These are phyloP conservation scores for Candida pini DNA, from an alignment of 805 yeast genomes.

Conservation along the genomic window DNA sequence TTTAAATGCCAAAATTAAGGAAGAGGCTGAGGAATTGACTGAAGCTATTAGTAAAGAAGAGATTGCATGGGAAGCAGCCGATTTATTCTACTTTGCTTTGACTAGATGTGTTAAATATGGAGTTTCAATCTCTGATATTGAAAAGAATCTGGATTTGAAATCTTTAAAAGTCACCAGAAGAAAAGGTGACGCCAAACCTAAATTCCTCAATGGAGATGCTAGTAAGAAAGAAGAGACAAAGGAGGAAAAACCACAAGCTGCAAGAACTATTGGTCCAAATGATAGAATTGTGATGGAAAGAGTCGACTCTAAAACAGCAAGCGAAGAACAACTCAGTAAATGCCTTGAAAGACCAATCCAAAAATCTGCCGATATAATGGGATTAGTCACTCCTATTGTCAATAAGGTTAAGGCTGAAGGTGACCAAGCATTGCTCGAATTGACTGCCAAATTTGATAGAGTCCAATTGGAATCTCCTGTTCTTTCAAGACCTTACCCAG, in stretches of 20 bases:
- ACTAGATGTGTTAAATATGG: slow-evolving; percentile 60
- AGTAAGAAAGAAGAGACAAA: slow-evolving; percentile 6
- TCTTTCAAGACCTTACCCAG: slow-evolving; percentile 81
- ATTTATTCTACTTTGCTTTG: slow-evolving; percentile 57
- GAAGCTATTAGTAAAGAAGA: slow-evolving; percentile 68
- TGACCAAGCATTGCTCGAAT: slow-evolving; percentile 82
- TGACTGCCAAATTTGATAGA: slow-evolving; percentile 87
- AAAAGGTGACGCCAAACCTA: slow-evolving; percentile 91
- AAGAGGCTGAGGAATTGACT: slow-evolving; percentile 92
- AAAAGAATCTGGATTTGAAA: slow-evolving; percentile 77
- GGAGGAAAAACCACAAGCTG: slow-evolving; percentile 16
- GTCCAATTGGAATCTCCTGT: slow-evolving; percentile 70
- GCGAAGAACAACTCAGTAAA: slow-evolving; percentile 41
- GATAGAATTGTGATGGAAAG: slow-evolving; percentile 47
- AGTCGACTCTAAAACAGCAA: slow-evolving; percentile 36
- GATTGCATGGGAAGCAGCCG: slow-evolving; percentile 97
- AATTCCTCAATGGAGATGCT: slow-evolving; percentile 39
- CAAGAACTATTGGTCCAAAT: slow-evolving; percentile 24
- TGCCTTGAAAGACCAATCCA: slow-evolving; percentile 94
- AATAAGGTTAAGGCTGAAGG: slow-evolving; percentile 72
- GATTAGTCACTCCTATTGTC: slow-evolving; percentile 85
- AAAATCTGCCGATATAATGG: slow-evolving; percentile 87
- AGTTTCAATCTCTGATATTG: slow-evolving; percentile 75
- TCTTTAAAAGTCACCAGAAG: slow-evolving; percentile 84
- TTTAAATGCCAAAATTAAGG: slow-evolving; percentile 81